A percentile compares a stretch with the other conserved stretches of the same genome.
These are phyloP conservation scores for Solanum chacoense DNA, from an alignment of 305 asterid genomes.

Conservation along the genomic window DNA sequence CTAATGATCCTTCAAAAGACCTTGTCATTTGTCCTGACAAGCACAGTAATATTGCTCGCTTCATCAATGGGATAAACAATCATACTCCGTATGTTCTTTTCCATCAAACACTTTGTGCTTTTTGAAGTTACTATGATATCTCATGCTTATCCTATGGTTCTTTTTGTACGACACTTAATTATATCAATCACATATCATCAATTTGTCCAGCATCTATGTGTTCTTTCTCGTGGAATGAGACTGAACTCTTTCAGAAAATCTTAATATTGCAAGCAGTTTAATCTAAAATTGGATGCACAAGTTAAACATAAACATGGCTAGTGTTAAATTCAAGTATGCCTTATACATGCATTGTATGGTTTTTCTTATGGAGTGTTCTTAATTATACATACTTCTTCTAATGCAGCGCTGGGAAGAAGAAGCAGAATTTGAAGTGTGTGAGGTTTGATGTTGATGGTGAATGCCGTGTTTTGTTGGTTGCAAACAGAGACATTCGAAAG, in stretches of 20 bases:
- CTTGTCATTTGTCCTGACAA: conserved; percentile 85
- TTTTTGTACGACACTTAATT: neutral
- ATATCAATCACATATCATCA: neutral
- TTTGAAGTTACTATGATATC: neutral
- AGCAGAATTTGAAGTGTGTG: conserved; percentile 73
- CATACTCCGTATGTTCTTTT: conserved; percentile 48
- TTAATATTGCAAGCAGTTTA: neutral
- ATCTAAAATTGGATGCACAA: neutral
- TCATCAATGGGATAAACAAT: conserved; percentile 89
- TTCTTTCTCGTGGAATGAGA: neutral
- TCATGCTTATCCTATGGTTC: neutral
- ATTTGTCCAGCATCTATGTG: neutral
- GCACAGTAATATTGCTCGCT: conserved; percentile 76
- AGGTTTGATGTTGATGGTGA: conserved; percentile 70
- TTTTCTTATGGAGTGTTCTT: neutral
- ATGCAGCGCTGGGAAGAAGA: conserved; percentile 81
- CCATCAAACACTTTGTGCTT: neutral
- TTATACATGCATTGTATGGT: neutral
- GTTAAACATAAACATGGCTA: neutral
- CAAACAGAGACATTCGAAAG: conserved; percentile 62
- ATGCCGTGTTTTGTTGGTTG: conserved; percentile 59
- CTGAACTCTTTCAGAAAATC: neutral
- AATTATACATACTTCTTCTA: neutral
- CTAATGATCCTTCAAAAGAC: conserved; percentile 50
- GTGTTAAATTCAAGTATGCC: neutral